phyloP scores from a whole-genome alignment of 495 filamentous ascomycete genomes.

The Aspergillus kassunensis region DNA sequence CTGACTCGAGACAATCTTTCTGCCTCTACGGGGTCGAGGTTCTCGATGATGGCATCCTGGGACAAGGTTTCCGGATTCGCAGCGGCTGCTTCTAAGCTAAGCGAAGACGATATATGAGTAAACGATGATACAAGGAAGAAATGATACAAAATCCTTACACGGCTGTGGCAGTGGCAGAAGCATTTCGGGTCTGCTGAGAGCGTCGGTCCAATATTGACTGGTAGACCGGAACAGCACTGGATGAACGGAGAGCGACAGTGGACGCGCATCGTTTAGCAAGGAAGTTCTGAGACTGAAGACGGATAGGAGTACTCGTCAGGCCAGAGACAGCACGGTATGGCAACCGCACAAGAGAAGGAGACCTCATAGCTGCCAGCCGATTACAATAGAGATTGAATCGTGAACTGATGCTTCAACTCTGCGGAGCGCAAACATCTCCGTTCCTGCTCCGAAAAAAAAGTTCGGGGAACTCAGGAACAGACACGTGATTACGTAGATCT shows the following conservation, averaged over 20 bases:
- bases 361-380: slow-evolving; percentile 39
- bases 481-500: slow-evolving; percentile 34
- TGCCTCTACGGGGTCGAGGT: slow-evolving; percentile 70
- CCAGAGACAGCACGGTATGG: slow-evolving; percentile 42
- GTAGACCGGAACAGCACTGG: slow-evolving; percentile 38
- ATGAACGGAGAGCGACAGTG: slow-evolving; percentile 39
- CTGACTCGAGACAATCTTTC: slow-evolving; percentile 72
- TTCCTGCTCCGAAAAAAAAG: slow-evolving; percentile 37
- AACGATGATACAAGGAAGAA: not conserved
- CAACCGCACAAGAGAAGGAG: slow-evolving; percentile 43
- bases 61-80: slow-evolving; percentile 54
- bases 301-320: slow-evolving; percentile 35
- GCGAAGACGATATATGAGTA: slow-evolving; percentile 10
- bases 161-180: slow-evolving; percentile 37
- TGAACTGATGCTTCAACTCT: slow-evolving; percentile 20
- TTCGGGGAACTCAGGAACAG: slow-evolving; percentile 45
- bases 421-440: slow-evolving; percentile 11
- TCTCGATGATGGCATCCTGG: slow-evolving; percentile 67
- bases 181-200: slow-evolving; percentile 40
- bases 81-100: slow-evolving; percentile 57
- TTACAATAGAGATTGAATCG: slow-evolving; percentile 27
- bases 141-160: slow-evolving; percentile 29
- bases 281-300: slow-evolving; percentile 38
- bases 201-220: slow-evolving; percentile 35
- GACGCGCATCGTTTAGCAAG: slow-evolving; percentile 37